phyloP scores from a whole-genome alignment of 805 yeast species.

The Teunomyces panamensis region DNA sequence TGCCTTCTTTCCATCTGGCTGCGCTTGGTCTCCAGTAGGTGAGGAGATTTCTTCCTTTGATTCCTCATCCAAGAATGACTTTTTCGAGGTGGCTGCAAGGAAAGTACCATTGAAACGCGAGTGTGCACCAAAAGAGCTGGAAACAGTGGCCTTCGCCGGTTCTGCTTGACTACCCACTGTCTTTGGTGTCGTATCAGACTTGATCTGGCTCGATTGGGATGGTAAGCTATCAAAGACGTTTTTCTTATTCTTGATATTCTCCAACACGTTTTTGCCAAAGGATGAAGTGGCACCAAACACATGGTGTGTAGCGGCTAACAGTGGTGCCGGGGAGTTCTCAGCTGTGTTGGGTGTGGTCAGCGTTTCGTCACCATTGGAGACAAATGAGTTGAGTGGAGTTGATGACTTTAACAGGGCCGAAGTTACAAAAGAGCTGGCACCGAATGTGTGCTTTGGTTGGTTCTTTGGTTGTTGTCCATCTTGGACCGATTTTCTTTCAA shows the following conservation, averaged over 20 bases:
- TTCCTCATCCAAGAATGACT: conserved; percentile 54
- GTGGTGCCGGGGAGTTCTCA: conserved; percentile 6
- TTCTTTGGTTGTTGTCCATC: conserved; percentile 4
- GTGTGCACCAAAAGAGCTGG: conserved; percentile 43
- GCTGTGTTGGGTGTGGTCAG: conserved; percentile 11
- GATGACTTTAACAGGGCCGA: conserved; percentile 6
- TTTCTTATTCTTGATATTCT: conserved; percentile 20
- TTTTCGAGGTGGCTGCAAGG: conserved; percentile 46
- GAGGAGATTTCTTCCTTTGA: not conserved
- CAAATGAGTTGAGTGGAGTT: conserved; percentile 11
- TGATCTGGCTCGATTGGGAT: conserved; percentile 5
- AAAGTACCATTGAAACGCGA: conserved; percentile 55
- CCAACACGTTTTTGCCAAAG: conserved; percentile 32
- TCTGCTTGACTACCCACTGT: not conserved
- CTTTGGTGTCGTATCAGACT: not conserved
- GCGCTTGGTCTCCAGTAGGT: conserved; percentile 9
- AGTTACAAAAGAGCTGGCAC: conserved; percentile 11
- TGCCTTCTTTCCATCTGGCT: conserved; percentile 16
- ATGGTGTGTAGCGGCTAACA: conserved; percentile 11
- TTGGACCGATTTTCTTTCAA: conserved; percentile 1
- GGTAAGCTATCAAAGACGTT: conserved; percentile 27
- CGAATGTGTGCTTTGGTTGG: conserved; percentile 11
- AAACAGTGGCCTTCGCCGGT: conserved; percentile 5
- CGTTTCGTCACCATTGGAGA: conserved; percentile 6
- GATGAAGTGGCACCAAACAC: conserved; percentile 43